Evolutionary conservation across 495 filamentous ascomycete species (phyloP).

Genomic region (Podospora fimiseda): DNA sequence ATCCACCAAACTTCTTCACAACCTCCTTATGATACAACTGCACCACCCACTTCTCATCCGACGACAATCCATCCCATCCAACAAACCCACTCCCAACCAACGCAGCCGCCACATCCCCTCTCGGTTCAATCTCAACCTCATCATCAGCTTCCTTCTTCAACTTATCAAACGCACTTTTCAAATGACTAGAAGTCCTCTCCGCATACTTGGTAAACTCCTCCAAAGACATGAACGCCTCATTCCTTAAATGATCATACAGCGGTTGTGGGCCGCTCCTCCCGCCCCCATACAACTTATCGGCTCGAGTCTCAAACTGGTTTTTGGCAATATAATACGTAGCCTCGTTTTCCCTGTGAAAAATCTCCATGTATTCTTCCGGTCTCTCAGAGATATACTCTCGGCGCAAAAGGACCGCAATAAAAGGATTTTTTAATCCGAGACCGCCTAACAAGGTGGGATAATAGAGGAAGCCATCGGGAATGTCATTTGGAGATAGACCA

Average conservation of each 20-base stretch:
- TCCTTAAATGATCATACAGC: conserved; percentile 12
- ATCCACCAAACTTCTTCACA: conserved; percentile 42
- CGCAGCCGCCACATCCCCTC: conserved; percentile 14
- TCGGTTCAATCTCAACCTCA: not conserved
- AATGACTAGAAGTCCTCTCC: conserved; percentile 30
- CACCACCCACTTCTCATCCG: conserved; percentile 44
- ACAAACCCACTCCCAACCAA: not conserved
- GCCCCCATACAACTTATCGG: not conserved
- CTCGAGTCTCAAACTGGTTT: conserved; percentile 11
- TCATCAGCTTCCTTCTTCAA: conserved; percentile 11
- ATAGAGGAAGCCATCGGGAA: conserved; percentile 62
- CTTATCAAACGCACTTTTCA: conserved; percentile 8
- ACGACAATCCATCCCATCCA: conserved; percentile 9
- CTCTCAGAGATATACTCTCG: conserved; percentile 6
- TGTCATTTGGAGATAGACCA: conserved; percentile 31
- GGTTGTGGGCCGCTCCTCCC: not conserved
- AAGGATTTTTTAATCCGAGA: conserved; percentile 50
- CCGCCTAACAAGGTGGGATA: conserved; percentile 47
- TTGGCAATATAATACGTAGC: conserved; percentile 43
- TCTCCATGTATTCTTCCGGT: conserved; percentile 14
- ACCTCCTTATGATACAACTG: conserved; percentile 47
- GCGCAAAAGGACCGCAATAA: conserved; percentile 30
- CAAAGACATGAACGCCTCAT: conserved; percentile 38
- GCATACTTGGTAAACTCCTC: conserved; percentile 43
- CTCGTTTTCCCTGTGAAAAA: conserved; percentile 17